Conservation (phyloP, 164 flowering plant species). For the Aristolochia californica region DNA sequence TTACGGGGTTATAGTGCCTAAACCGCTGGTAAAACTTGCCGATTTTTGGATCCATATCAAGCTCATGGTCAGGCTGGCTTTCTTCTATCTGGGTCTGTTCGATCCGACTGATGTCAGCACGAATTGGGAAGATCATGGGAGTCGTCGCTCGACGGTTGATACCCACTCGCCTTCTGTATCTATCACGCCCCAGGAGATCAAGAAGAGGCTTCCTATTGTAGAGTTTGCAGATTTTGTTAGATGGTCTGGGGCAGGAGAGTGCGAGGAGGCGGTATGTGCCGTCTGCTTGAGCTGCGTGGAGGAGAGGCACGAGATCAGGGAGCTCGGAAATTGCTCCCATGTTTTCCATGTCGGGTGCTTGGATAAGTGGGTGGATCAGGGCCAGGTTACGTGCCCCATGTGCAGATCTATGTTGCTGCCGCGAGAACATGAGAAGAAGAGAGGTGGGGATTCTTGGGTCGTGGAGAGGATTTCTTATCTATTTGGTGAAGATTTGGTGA, state of each 20-base stretch:
- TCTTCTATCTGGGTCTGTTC: slow-evolving; percentile 8
- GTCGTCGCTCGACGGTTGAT: background rate
- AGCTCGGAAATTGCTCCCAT: slow-evolving; percentile 23
- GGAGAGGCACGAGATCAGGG: slow-evolving; percentile 16
- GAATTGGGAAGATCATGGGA: background rate
- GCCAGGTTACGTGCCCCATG: slow-evolving; percentile 27
- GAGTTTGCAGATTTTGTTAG: background rate
- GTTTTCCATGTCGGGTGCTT: slow-evolving; percentile 28
- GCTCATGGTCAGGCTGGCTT: slow-evolving; percentile 3
- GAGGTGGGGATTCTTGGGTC: slow-evolving; percentile 6
- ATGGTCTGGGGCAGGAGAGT: background rate
- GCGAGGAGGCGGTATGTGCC: slow-evolving; percentile 9
- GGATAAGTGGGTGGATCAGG: slow-evolving; percentile 28
- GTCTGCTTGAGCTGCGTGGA: slow-evolving; percentile 21
- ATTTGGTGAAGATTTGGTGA: slow-evolving; percentile 13
- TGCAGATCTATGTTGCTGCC: slow-evolving; percentile 19
- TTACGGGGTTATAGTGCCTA: slow-evolving; percentile 4
- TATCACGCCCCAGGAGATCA: slow-evolving; percentile 1
- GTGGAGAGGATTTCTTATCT: slow-evolving; percentile 13
- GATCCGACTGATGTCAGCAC: background rate
- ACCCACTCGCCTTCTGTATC: background rate
- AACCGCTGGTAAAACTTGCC: background rate
- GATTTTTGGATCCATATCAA: slow-evolving; percentile 3
- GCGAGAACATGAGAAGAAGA: background rate
- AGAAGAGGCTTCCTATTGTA: slow-evolving; percentile 3